phyloP scores from a whole-genome alignment of 441 rosid species.

The Croton setiger region DNA sequence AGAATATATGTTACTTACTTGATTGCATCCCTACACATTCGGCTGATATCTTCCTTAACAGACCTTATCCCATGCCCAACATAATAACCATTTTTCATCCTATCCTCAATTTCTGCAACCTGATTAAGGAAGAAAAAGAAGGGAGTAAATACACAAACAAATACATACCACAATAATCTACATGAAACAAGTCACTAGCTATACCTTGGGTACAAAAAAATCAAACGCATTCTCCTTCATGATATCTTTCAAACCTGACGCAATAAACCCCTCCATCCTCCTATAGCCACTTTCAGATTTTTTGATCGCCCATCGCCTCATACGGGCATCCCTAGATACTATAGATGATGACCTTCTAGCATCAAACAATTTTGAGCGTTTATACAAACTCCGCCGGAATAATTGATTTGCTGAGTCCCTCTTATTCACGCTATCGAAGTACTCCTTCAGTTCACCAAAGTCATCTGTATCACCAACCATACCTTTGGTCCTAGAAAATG shows the following conservation, averaged over 20 bases:
- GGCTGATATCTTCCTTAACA: constrained; percentile 94
- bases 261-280: constrained; percentile 95
- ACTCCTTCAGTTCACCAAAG: constrained; percentile 89
- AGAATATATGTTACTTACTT: constrained; percentile 49
- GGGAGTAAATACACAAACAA: constrained; percentile 16
- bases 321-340: constrained; percentile 96
- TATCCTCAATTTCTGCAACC: constrained; percentile 90
- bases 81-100: constrained; percentile 87
- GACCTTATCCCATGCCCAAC: constrained; percentile 76
- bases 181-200: constrained; percentile 13
- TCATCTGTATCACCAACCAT: constrained; percentile 63
- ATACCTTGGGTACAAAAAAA: constrained; percentile 86
- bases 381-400: constrained; percentile 83
- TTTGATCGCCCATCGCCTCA: constrained; percentile 88
- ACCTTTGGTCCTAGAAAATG: constrained; percentile 41
- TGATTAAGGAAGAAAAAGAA: constrained; percentile 34
- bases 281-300: constrained; percentile 85
- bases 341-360: constrained; percentile 92
- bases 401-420: constrained; percentile 89
- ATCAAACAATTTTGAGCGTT: constrained; percentile 93
- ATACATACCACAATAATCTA: constrained; percentile 14
- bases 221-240: constrained; percentile 94
- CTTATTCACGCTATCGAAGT: constrained; percentile 90
- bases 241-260: constrained; percentile 84
- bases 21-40: constrained; percentile 99